Evolutionary conservation across 2,329 filamentous ascomycete genomes (phyloP).

Genomic region (Venturia carpophila): DNA sequence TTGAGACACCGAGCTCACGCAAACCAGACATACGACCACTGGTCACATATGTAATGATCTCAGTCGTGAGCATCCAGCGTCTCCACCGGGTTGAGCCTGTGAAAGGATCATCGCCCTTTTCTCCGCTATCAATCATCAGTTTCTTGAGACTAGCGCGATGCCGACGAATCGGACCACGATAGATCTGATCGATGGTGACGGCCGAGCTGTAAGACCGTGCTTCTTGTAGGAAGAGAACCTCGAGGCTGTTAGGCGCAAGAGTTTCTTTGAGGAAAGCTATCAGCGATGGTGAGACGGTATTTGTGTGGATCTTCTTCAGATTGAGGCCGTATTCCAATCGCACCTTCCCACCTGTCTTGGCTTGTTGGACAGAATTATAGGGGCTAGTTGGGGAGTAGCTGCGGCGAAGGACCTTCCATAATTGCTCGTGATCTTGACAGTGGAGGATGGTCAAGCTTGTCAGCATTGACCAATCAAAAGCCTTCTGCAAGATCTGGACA

Average conservation of each 20-base stretch:
- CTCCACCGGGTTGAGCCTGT: constrained; percentile 45
- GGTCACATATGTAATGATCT: constrained; percentile 64
- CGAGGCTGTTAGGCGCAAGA: constrained; percentile 69
- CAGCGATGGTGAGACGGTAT: constrained; percentile 59
- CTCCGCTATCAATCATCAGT: constrained; percentile 64
- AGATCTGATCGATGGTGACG: constrained; percentile 63
- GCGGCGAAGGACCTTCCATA: constrained; percentile 65
- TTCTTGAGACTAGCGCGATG: constrained; percentile 65
- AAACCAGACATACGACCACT: constrained; percentile 67
- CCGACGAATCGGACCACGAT: constrained; percentile 59
- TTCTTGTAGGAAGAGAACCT: constrained; percentile 72
- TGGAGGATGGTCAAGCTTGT: constrained; percentile 66
- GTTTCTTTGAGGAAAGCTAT: constrained; percentile 71
- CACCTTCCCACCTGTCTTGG: constrained; percentile 20
- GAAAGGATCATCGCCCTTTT: constrained; percentile 25
- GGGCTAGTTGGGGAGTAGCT: constrained; percentile 29
- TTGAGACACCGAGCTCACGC: constrained; percentile 61
- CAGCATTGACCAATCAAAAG: constrained; percentile 66
- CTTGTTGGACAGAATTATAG: constrained; percentile 27
- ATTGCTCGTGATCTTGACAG: constrained; percentile 62
- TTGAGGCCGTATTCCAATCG: constrained; percentile 41
- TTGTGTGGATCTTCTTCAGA: constrained; percentile 67
- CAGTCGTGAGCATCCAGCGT: constrained; percentile 62
- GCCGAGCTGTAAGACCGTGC: constrained; percentile 44
- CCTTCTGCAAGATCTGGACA: constrained; percentile 59